Evolutionary conservation across 805 yeast genomes (phyloP).

Genomic region (Lachancea quebecensis): DNA sequence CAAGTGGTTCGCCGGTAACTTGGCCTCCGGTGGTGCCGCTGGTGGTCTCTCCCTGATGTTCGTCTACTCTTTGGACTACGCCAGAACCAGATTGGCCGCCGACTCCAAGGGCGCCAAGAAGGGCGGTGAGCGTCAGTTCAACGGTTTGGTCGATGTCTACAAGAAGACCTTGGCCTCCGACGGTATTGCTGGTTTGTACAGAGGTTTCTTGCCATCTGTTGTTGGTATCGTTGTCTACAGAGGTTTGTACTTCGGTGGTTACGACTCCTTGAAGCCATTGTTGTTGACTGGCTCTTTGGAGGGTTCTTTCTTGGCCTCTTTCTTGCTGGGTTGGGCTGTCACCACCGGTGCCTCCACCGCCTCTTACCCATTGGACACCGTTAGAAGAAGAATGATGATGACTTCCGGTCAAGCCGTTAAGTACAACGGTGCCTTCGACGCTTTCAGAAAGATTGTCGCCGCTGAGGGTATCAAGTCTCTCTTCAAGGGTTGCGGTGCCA

Average conservation of each 20-base stretch:
- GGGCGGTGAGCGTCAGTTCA: slow-evolving; percentile 94
- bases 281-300: slow-evolving; percentile 90
- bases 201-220: slow-evolving; percentile 99
- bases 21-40: slow-evolving; percentile 98
- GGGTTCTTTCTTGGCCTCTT: slow-evolving; percentile 91
- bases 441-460: slow-evolving; percentile 85
- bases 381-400: slow-evolving; percentile 99
- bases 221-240: slow-evolving; percentile 97
- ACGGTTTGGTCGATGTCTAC: slow-evolving; percentile 95
- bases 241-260: slow-evolving; percentile 98
- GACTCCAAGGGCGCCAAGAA: slow-evolving; percentile 83
- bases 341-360: slow-evolving; percentile 98
- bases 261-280: slow-evolving; percentile 94
- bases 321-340: slow-evolving; percentile 95
- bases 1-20: slow-evolving; percentile 94
- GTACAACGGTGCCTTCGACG: slow-evolving; percentile 92
- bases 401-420: slow-evolving; percentile 98
- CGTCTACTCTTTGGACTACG: slow-evolving; percentile 95
- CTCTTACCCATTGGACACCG: slow-evolving; percentile 98
- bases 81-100: slow-evolving; percentile 98
- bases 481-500: slow-evolving; percentile 99
- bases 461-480: slow-evolving; percentile 90
- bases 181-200: slow-evolving; percentile 97
- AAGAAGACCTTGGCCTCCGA: slow-evolving; percentile 91
- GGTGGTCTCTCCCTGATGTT: slow-evolving; percentile 94